Evolutionary conservation across 768 basidiomycete genomes (phyloP), one percentile per base, ranked within the genome.

Genomic region (Boletus pseudo-olivaceus): DNA sequence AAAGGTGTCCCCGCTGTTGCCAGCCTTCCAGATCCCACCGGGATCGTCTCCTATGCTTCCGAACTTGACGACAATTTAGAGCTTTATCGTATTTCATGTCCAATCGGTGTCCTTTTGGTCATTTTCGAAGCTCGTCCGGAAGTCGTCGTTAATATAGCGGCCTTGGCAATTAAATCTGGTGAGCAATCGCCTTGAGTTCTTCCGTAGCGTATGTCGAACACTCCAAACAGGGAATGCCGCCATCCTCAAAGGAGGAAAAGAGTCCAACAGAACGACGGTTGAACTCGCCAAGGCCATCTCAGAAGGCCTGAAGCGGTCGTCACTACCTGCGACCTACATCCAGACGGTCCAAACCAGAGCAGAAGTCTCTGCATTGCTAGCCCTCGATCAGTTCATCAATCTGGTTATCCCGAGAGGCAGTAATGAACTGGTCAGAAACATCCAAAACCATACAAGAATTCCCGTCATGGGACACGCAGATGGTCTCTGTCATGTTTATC

Each of bases 381-480:
- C 81, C 7, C 81, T 95, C 63, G 96, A 98, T 69, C 82, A 82
- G 43, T 95, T 93, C 72, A 98, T 99, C 65, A 95, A 98, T 71
- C 79, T 99, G 20, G 95, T 98, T 49, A 98, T 98, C 67, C 97
- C 97, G 1, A 78, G 97, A 50, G 97, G 97, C 7, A 94, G 95
- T 65, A 96, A 96, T 62, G 82, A 80, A 57, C 83, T 99, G 12
- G 97, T 98, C 27, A 79, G 75, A 62, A 88, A 76, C 68, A 97
- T 99, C 54, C 93, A 98, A 68, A 88, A 89, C 53, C 83, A 77
- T 59, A 97, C 96, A 0, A 79, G 88, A 54, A 98, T 99, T 56
- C 88, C 97, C 2, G 97, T 99, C 41, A 98, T 99, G 94, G 97
- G 97, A 1, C 97, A 99, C 66, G 95, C 97, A 7, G 97, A 99